Evolutionary conservation across 495 filamentous ascomycete genomes (phyloP).

Genomic region (Neurospora discreta): DNA sequence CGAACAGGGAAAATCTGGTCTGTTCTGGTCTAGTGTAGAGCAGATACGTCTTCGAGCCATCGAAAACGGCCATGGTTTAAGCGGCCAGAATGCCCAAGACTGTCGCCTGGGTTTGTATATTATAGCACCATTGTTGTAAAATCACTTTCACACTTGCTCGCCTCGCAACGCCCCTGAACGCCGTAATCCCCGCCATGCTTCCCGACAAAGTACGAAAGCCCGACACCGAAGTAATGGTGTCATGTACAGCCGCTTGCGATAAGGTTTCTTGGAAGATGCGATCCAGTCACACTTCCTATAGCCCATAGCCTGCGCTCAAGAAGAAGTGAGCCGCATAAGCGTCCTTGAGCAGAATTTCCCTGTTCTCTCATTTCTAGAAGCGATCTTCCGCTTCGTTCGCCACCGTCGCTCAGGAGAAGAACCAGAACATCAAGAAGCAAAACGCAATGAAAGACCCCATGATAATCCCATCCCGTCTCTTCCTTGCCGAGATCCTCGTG

Average conservation of each 20-base stretch:
- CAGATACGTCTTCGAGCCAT: not conserved
- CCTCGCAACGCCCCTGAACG: not conserved
- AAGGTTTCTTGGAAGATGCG: not conserved
- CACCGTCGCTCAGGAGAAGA: constrained; percentile 51
- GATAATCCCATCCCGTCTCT: constrained; percentile 90
- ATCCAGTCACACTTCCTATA: not conserved
- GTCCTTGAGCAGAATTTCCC: not conserved
- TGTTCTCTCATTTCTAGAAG: not conserved
- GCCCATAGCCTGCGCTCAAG: not conserved
- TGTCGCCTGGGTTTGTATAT: not conserved
- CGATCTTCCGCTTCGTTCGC: not conserved
- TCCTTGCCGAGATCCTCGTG: constrained; percentile 85
- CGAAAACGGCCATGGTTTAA: not conserved
- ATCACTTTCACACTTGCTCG: not conserved
- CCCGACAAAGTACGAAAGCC: not conserved
- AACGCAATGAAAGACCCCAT: constrained; percentile 81
- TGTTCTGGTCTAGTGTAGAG: not conserved
- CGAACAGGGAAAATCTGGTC: not conserved
- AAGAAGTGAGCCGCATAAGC: not conserved
- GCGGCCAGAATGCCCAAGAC: not conserved
- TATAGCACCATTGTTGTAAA: not conserved
- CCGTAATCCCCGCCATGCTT: not conserved
- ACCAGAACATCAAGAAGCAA: constrained; percentile 80
- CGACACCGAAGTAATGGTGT: not conserved
- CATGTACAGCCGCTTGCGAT: not conserved